Conservation (phyloP, 108 stramenopile species). For the Skeletonema grethae region DNA sequence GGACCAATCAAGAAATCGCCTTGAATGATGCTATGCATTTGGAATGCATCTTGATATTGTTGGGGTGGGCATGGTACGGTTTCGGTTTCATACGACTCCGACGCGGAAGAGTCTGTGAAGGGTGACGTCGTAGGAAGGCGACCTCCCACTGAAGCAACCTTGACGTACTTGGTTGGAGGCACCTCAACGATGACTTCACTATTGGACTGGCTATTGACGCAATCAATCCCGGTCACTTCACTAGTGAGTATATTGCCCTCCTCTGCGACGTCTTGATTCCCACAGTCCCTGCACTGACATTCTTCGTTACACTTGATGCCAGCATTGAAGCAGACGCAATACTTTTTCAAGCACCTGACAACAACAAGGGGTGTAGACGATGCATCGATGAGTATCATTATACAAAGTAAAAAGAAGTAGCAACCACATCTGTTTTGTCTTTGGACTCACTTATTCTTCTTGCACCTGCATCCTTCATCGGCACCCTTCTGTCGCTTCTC, state of each 20-base stretch:
- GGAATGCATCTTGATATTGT: neutral
- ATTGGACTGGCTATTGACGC: neutral
- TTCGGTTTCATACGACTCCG: neutral
- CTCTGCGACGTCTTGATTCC: slow-evolving; percentile 20
- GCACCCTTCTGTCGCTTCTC: slow-evolving; percentile 39
- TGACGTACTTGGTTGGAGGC: slow-evolving; percentile 2
- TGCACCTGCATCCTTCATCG: slow-evolving; percentile 62
- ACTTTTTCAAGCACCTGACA: slow-evolving; percentile 68
- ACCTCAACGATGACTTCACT: neutral
- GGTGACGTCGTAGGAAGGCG: neutral
- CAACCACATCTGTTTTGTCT: neutral
- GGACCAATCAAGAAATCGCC: no score
- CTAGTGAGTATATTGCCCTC: neutral
- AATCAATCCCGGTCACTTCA: neutral
- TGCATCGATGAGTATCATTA: neutral
- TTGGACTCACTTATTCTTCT: slow-evolving; percentile 57
- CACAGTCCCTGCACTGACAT: slow-evolving; percentile 51
- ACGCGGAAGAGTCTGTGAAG: neutral
- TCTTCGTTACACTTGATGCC: slow-evolving; percentile 38
- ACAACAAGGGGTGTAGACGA: neutral
- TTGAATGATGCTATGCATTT: no score
- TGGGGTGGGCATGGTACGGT: neutral
- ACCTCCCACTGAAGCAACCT: neutral
- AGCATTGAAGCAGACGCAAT: slow-evolving; percentile 59
- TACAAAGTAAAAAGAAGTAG: neutral